Percentiles rank a stretch among this genome's conserved stretches.
Evolutionary conservation across 106 monocot species (phyloP).

Genomic region (Dactylorhiza incarnata): DNA sequence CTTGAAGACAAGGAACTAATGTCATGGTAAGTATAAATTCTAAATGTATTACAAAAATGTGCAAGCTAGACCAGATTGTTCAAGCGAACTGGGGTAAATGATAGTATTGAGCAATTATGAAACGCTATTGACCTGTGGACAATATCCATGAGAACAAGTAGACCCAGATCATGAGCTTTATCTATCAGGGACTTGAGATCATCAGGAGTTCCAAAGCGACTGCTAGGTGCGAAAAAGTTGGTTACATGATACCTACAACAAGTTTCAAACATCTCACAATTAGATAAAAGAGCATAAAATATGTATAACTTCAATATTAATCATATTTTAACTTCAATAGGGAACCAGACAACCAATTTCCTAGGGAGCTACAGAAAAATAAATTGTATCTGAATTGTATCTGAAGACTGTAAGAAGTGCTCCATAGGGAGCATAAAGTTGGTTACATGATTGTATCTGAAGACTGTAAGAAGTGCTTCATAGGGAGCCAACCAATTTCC

Average conservation of each 20-base stretch:
- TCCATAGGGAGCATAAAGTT: background rate
- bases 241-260: constrained; percentile 91
- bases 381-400: no score
- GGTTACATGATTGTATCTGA: no score
- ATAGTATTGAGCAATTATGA: background rate
- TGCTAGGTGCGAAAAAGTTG: constrained; percentile 98
- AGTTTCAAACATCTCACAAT: background rate
- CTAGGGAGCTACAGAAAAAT: no score
- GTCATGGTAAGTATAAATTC: background rate
- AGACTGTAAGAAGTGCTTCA: background rate
- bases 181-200: constrained; percentile 97
- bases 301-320: no score
- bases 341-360: no score
- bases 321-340: no score
- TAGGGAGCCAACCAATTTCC: background rate
- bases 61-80: background rate
- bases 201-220: constrained; percentile 98
- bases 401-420: background rate
- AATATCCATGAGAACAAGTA: constrained; percentile 98
- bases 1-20: background rate
- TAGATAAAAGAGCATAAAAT: background rate
- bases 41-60: background rate
- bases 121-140: constrained; percentile 69
- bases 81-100: background rate
- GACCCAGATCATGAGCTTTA: constrained; percentile 94